A percentile compares a stretch with the other conserved stretches of the same genome.
Evolutionary conservation across 768 basidiomycete genomes (phyloP).

Genomic region (Mrakia hoshinonis): DNA sequence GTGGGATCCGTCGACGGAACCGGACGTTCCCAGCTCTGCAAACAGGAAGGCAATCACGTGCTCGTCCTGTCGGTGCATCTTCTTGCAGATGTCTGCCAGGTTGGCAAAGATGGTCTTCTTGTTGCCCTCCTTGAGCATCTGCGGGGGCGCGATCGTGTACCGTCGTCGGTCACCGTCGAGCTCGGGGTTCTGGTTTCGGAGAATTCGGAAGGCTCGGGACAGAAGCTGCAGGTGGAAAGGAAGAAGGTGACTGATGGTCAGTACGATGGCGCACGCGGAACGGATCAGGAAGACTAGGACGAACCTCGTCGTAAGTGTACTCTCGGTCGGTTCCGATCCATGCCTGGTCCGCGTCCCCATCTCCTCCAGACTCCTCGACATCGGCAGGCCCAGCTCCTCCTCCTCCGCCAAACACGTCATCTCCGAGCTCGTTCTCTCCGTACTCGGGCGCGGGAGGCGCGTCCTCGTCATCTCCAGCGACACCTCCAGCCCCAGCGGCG

Average conservation of each 20-base stretch:
- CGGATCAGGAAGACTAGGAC: conserved; percentile 30
- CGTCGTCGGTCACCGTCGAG: conserved; percentile 75
- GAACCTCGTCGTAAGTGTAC: conserved; percentile 87
- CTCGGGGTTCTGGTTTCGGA: conserved; percentile 89
- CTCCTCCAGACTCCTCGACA: conserved; percentile 32
- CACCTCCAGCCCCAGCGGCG: conserved; percentile 45
- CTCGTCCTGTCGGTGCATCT: conserved; percentile 96
- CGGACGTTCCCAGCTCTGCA: conserved; percentile 96
- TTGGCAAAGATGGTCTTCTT: conserved; percentile 97
- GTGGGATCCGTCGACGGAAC: conserved; percentile 82
- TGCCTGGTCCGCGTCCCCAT: conserved; percentile 33
- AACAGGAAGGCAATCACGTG: conserved; percentile 96
- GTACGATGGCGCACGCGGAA: not conserved
- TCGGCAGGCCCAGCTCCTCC: conserved; percentile 40
- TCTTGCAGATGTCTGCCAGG: conserved; percentile 91
- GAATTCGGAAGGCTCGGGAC: conserved; percentile 77
- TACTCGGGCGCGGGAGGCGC: conserved; percentile 33
- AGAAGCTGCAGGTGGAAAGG: conserved; percentile 56
- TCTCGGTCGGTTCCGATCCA: conserved; percentile 92
- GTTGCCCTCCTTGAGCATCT: conserved; percentile 88
- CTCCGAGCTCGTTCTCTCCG: conserved; percentile 62
- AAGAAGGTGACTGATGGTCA: not conserved
- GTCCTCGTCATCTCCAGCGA: conserved; percentile 58
- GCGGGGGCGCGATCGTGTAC: conserved; percentile 94
- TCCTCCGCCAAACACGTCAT: conserved; percentile 63